phyloP scores from a whole-genome alignment of 768 basidiomycete species.

The Cytidiella melzeri region DNA sequence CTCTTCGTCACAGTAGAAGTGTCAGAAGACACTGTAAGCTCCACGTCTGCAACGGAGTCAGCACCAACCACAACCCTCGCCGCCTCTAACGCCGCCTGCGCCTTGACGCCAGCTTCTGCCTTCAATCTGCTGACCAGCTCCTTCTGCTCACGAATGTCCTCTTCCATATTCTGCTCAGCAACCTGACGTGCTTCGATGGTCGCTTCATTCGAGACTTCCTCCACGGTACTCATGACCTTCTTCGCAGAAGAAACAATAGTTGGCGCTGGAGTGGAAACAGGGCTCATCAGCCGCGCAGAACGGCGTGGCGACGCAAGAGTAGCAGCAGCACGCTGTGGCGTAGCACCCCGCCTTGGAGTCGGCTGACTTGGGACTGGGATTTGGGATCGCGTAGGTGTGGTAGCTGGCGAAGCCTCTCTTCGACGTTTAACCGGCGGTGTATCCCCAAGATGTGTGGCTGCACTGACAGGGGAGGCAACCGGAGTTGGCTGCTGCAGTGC shows the following conservation, averaged over 20 bases:
- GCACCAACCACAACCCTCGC: too few species aligned
- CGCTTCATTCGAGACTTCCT: slow-evolving; percentile 35
- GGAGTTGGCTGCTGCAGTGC: slow-evolving; percentile 29
- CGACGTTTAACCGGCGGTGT: slow-evolving; percentile 55
- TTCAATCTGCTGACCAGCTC: slow-evolving; percentile 71
- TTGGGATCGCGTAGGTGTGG: slow-evolving; percentile 23
- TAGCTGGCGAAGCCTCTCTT: slow-evolving; percentile 49
- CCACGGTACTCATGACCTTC: slow-evolving; percentile 30
- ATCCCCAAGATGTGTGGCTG: slow-evolving; percentile 21
- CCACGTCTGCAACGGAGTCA: slow-evolving; percentile 24
- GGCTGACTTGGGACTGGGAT: too few species aligned
- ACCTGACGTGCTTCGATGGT: slow-evolving; percentile 58
- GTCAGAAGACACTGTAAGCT: slow-evolving; percentile 15
- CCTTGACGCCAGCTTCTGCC: slow-evolving; percentile 41
- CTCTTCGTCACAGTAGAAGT: slow-evolving; percentile 37
- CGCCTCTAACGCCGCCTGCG: slow-evolving; percentile 33
- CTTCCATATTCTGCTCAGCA: slow-evolving; percentile 54
- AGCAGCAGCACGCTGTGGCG: slow-evolving; percentile 24
- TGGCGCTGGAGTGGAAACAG: slow-evolving; percentile 24
- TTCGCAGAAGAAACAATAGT: slow-evolving; percentile 37
- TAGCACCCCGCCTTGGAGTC: slow-evolving; percentile 2
- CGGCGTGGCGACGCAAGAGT: slow-evolving; percentile 30
- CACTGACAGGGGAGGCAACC: slow-evolving; percentile 29
- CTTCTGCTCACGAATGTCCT: slow-evolving; percentile 74
- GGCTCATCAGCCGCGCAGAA: slow-evolving; percentile 37